A percentile compares a stretch with the other conserved stretches of the same genome.
These are phyloP conservation scores for Fusarium denticulatum DNA, from an alignment of 2,329 filamentous ascomycete species.

Conservation along the genomic window DNA sequence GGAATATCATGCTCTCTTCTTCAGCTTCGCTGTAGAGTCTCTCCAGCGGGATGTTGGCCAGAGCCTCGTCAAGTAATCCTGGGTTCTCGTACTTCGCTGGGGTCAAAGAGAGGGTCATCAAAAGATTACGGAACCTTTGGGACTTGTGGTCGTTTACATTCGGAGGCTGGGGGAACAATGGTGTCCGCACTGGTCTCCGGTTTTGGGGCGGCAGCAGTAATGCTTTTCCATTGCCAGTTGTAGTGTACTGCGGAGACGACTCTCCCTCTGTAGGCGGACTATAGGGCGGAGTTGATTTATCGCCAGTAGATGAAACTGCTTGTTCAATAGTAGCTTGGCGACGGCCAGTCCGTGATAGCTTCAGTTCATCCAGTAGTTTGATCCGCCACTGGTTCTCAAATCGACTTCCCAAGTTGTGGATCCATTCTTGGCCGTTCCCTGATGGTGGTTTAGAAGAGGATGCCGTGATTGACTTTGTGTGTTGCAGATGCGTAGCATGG, in stretches of 20 bases:
- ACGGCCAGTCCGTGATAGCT: neutral
- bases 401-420: neutral
- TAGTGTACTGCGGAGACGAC: fast-evolving
- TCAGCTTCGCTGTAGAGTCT: neutral
- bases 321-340: neutral
- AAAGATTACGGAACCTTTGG: neutral
- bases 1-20: neutral
- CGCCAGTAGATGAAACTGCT: neutral
- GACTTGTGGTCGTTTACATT: neutral
- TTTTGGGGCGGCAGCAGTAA: neutral
- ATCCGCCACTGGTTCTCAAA: neutral
- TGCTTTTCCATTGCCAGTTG: neutral
- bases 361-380: neutral
- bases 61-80: neutral
- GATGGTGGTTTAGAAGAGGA: neutral
- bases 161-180: neutral
- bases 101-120: neutral
- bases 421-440: fast-evolving
- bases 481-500: neutral
- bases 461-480: neutral
- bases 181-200: neutral
- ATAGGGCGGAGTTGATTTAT: neutral
- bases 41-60: neutral
- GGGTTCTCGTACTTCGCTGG: neutral
- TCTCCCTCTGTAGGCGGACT: neutral